Evolutionary conservation across 805 yeast genomes (phyloP), one percentile per base, ranked within the genome.

Genomic region (Wickerhamiella vanderwaltii): DNA sequence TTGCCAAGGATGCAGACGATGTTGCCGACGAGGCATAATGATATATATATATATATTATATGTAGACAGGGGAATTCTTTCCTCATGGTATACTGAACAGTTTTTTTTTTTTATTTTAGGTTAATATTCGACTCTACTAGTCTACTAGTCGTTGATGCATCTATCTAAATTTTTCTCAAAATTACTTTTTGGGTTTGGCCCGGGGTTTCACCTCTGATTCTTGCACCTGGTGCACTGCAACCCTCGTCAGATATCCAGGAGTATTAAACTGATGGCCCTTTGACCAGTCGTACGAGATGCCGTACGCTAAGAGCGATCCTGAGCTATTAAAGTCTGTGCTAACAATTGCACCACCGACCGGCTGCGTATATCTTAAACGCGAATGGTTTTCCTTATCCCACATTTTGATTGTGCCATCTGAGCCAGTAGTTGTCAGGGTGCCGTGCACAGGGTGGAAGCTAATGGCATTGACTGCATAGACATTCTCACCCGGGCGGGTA

Each of bases 321-420:
- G 68, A 76, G 49, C 83, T 69, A 63, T 85, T 91, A 66, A 88
- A 91, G 4, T 77, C 76, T 1, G 86, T 71, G 29, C 80, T 76
- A 0, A 94, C 70, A 41, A 91, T 78, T 0, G 94, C 68, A 20
- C 66, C 66, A 2, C 65, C 68, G 15, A 67, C 53, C 12, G 79
- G 66, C 7, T 73, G 62, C 4, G 94, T 85, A 25, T 79, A 82
- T 62, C 79, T 82, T 50, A 91, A 71, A 52, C 97, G 72, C 57
- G 82, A 93, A 57, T 79, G 76, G 41, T 91, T 80, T 53, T 85
- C 94, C 60, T 84, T 85, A 60, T 91, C 97, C 98, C 98, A 91
- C 65, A 84, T 80, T 53, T 86, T 78, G 65, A 87, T 79, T 11
- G 87, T 70, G 17, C 98, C 98, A 61, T 91, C 98, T 18, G 91